These are phyloP conservation scores for Pyrenula aspistea DNA, from an alignment of 495 filamentous ascomycete species.

Conservation along the genomic window DNA sequence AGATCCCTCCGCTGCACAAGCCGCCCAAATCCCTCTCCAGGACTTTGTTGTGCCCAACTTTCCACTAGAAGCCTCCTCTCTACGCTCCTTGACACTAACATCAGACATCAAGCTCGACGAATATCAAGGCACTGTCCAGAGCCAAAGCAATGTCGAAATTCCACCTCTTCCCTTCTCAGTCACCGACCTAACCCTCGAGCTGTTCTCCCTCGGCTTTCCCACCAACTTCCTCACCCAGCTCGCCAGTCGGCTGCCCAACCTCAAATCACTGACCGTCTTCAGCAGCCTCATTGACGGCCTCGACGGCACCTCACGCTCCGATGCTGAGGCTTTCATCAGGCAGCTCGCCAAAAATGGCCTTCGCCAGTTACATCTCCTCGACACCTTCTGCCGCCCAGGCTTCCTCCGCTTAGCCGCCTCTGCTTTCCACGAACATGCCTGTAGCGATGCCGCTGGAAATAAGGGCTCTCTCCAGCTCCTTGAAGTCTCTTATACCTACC, in stretches of 20 bases:
- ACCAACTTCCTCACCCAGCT: conserved; percentile 20
- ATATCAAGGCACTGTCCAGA: conserved; percentile 12
- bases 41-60: conserved; percentile 17
- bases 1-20: conserved; percentile 1
- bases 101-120: conserved; percentile 21
- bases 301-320: conserved; percentile 11
- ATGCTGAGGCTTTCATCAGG: conserved; percentile 21
- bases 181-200: conserved; percentile 26
- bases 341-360: conserved; percentile 4
- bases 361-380: conserved; percentile 25
- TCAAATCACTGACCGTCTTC: conserved; percentile 24
- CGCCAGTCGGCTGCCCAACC: conserved; percentile 11
- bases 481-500: conserved; percentile 6
- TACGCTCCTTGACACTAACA: conserved; percentile 19
- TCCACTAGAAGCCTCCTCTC: conserved; percentile 12
- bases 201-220: conserved; percentile 30
- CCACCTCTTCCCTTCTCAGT: neutral
- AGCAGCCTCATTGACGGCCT: conserved; percentile 24
- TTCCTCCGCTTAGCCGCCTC: conserved; percentile 12
- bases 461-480: conserved; percentile 1
- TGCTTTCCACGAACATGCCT: neutral
- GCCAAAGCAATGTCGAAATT: neutral
- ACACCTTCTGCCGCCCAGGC: conserved; percentile 21
- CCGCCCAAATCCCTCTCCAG: conserved; percentile 22
- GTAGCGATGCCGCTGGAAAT: neutral